These are phyloP conservation scores for Jackrogersella multiformis DNA, from an alignment of 495 filamentous ascomycete species.

Conservation along the genomic window DNA sequence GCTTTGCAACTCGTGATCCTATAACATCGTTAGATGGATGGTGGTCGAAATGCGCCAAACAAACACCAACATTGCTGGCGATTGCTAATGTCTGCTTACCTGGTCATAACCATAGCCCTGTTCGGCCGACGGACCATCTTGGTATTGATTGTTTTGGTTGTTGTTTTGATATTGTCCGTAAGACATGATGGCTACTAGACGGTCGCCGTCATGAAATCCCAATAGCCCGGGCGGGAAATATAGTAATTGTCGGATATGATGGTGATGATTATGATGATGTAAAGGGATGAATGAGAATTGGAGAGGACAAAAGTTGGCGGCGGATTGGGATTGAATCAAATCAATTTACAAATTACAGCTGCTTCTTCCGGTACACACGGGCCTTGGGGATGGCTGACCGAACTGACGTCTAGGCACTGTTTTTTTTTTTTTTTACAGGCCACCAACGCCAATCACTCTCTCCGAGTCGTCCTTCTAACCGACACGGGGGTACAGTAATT, in stretches of 20 bases:
- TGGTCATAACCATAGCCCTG: slow-evolving; percentile 57
- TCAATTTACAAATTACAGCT: slow-evolving; percentile 25
- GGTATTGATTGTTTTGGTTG: slow-evolving; percentile 53
- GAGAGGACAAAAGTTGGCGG: slow-evolving; percentile 12
- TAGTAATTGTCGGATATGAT: slow-evolving; percentile 21
- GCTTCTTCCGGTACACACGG: slow-evolving; percentile 29
- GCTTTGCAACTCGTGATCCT: slow-evolving; percentile 55
- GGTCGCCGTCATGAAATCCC: slow-evolving; percentile 22
- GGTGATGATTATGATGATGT: slow-evolving; percentile 15
- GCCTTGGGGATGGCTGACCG: slow-evolving; percentile 30
- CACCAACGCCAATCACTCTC: slow-evolving; percentile 29
- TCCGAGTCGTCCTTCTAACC: slow-evolving; percentile 8
- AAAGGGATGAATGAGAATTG: slow-evolving; percentile 22
- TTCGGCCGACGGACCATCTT: slow-evolving; percentile 54
- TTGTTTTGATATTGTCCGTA: slow-evolving; percentile 50
- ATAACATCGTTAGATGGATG: slow-evolving; percentile 23
- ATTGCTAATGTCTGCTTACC: slow-evolving; percentile 32
- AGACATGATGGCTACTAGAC: slow-evolving; percentile 51
- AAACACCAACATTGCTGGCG: neutral
- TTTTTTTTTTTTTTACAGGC: slow-evolving; percentile 13
- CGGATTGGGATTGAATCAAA: slow-evolving; percentile 3
- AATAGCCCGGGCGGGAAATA: slow-evolving; percentile 14
- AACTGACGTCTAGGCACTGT: slow-evolving; percentile 33
- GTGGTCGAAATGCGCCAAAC: neutral
- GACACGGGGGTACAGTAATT: slow-evolving; percentile 2